phyloP scores from a whole-genome alignment of 306 rosid species.

The Argentina anserina region DNA sequence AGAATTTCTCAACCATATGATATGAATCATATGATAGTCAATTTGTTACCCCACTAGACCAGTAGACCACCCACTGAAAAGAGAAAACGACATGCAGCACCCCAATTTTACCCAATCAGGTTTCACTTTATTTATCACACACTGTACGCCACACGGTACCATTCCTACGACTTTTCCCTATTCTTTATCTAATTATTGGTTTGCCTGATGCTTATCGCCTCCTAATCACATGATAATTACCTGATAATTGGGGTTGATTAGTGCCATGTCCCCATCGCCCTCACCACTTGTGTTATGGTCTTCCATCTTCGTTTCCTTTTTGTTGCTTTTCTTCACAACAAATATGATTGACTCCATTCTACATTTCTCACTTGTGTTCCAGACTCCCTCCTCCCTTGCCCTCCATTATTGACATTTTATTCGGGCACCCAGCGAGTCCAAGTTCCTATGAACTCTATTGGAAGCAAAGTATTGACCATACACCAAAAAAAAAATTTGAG shows the following conservation, averaged over 20 bases:
- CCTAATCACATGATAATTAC: constrained; percentile 3
- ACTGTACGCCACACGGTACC: not conserved
- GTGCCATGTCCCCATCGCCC: constrained; percentile 9
- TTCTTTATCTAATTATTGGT: not conserved
- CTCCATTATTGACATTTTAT: not conserved
- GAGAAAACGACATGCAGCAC: constrained; percentile 4
- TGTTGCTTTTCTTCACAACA: constrained; percentile 24
- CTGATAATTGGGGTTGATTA: not conserved
- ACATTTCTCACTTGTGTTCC: not conserved
- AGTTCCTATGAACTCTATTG: not conserved
- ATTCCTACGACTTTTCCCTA: constrained; percentile 21
- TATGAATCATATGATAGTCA: too few species aligned
- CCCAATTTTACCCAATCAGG: not conserved
- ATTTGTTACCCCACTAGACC: constrained; percentile 22
- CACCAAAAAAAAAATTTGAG: not conserved
- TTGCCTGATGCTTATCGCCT: constrained; percentile 4
- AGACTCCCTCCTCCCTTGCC: not conserved
- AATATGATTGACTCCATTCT: constrained; percentile 9
- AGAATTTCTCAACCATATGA: not conserved
- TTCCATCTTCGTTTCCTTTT: constrained; percentile 1
- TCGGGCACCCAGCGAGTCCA: not conserved
- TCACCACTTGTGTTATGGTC: not conserved
- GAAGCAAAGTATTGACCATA: not conserved
- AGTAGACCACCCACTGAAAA: constrained; percentile 19
- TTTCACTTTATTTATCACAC: not conserved